Evolutionary conservation across 2,329 filamentous ascomycete genomes (phyloP), one percentile per base, ranked within the genome.

Genomic region (Phyllosticta ampelicida): DNA sequence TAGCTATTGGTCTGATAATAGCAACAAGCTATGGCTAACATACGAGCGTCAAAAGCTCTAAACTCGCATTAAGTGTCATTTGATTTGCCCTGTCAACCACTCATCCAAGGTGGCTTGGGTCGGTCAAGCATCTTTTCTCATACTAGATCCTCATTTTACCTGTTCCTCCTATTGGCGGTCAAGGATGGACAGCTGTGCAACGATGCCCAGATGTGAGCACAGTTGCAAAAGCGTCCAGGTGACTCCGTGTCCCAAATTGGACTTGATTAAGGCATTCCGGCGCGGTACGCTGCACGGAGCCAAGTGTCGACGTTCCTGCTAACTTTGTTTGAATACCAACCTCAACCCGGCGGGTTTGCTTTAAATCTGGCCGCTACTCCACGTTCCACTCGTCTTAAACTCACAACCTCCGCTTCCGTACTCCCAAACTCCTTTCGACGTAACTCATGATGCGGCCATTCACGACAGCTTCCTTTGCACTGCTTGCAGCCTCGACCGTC

Each of bases 401-500:
- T 5, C 13, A n/a, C 13, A 16, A 16, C n/a, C 8, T 5, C 3
- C 13, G 13, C 4, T 1, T 44, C 13, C n/a, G 2, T 5, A 6
- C 1, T 5, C 1, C 13, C 6, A 44, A n/a, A 1, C 4, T n/a
- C n/a, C 13, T 8, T 1, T n/a, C 16, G n/a, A n/a, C 36, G 6
- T 44, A 13, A 44, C 4, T n/a, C 13, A 44, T 5, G 4, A 44
- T 44, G 36, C 36, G 36, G 5, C 13, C 16, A 13, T 18, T 44
- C 8, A 3, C n/a, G 13, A 44, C 36, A 5, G 16, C 36, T n/a
- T 13, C 13, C 8, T n/a, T 44, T n/a, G 16, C 11, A 2, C 36
- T 44, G 11, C 13, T n/a, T 6, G 36, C 36, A 16, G 36, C 36
- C 4, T 44, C 36, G n/a, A 44, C 36, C 16, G 36, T 8, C 36